A percentile compares a stretch with the other conserved stretches of the same genome.
These are phyloP conservation scores for Ogataea polymorpha DNA, from an alignment of 805 yeast species.

Conservation along the genomic window DNA sequence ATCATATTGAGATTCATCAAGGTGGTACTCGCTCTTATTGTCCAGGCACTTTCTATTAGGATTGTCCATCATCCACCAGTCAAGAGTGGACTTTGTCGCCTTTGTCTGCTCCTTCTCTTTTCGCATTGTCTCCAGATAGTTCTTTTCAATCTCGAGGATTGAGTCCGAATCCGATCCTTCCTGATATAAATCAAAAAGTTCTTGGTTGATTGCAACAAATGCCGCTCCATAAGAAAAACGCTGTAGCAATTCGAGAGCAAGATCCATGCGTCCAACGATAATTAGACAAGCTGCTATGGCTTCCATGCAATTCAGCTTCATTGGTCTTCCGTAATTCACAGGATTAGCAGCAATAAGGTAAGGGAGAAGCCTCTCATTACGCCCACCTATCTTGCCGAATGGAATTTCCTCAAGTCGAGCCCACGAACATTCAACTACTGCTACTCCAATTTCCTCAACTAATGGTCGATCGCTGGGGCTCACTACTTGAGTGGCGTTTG, in stretches of 20 bases:
- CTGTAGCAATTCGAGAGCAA: conserved; percentile 75
- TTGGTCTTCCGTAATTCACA: conserved; percentile 94
- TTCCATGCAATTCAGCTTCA: conserved; percentile 95
- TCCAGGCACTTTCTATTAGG: conserved; percentile 48
- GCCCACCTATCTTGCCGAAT: conserved; percentile 87
- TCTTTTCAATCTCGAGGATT: conserved; percentile 66
- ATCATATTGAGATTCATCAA: conserved; percentile 14
- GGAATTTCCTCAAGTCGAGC: conserved; percentile 98
- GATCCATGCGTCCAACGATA: conserved; percentile 84
- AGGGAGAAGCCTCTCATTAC: conserved; percentile 81
- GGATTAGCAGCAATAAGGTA: conserved; percentile 95
- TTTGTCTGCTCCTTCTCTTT: conserved; percentile 62
- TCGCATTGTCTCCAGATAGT: conserved; percentile 68
- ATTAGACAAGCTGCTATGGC: conserved; percentile 97
- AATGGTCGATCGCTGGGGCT: conserved; percentile 81
- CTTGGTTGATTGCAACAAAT: conserved; percentile 78
- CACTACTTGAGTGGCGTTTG: conserved; percentile 86
- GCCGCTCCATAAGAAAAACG: conserved; percentile 94
- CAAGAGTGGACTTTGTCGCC: conserved; percentile 48
- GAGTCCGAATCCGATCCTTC: conserved; percentile 79
- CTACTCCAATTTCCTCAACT: conserved; percentile 83
- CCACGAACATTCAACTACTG: conserved; percentile 99
- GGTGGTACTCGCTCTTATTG: conserved; percentile 17
- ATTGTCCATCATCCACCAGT: conserved; percentile 77
- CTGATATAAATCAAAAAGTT: conserved; percentile 69